Base-by-base conservation (phyloP, 805 yeast genomes). In the Yarrowia porcina region DNA sequence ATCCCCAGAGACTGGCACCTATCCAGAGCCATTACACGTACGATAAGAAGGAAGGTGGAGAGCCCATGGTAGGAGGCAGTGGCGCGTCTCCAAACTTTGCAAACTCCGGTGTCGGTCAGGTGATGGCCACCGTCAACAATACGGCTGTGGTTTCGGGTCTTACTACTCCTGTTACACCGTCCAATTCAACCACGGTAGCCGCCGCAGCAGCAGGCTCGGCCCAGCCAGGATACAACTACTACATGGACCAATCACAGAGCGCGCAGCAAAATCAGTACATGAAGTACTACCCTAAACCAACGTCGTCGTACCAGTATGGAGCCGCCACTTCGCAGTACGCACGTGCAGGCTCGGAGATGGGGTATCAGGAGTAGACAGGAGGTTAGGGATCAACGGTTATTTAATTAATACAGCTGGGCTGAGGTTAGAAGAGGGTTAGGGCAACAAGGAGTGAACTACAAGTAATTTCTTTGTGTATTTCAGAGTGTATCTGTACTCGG, bases 261-360 rank as follows among this genome's bases (percentile, higher is more conserved):
- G 59, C 59, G 15, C 59, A 52, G 59, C 59, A 52, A 33, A 52
- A 52, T 33, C 59, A 52, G 59, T 52, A 52, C 59, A 52, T 52
- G 59, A 52, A 52, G 59, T 52, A 52, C 44, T 52, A 52, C 33
- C 59, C 59, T 33, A 52, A 52, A 35, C 59, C 59, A 12, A 33
- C 59, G 44, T 36, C 59, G 59, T 20, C 59, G 33, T 52, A 52
- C 25, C 59, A 52, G 33, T 52, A 52, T 44, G 59, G 44, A 5
- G 59, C 44, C 12, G 18, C 44, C 4, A 18, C 41, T 3, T 36
- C 44, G 12, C 44, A 36, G 44, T 52, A 52, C 28, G 33, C 59
- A 17, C 59, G 59, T 5, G 44, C 59, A 36, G 33, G 59, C 23
- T n/a, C 41, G 12, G 59, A 52, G 4, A 36, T 35, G 59, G 59